Conservation (phyloP, 345 rosid genomes). For the Salix viminalis region DNA sequence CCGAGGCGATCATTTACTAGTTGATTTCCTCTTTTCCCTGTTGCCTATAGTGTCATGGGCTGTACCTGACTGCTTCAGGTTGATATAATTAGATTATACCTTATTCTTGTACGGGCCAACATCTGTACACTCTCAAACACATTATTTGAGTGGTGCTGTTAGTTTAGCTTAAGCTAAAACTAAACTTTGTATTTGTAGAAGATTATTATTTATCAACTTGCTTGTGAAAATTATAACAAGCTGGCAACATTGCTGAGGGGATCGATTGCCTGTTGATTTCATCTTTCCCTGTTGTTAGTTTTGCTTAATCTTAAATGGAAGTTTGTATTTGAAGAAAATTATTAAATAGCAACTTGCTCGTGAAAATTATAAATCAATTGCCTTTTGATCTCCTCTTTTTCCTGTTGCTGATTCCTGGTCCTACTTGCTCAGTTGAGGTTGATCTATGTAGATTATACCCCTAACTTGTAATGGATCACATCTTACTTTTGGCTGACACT, state of each 20-base stretch:
- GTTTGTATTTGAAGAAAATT: not conserved
- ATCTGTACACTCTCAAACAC: not conserved
- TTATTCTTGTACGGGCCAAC: not conserved
- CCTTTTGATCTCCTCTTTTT: slow-evolving; percentile 38
- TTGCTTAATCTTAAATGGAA: not conserved
- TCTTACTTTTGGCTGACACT: not conserved
- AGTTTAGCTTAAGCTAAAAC: not conserved
- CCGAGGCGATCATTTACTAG: slow-evolving; percentile 38
- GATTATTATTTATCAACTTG: too few relatives aligned
- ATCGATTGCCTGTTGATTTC: too few relatives aligned
- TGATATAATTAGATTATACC: not conserved
- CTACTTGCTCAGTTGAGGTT: not conserved
- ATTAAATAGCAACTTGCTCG: not conserved
- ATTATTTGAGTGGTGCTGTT: not conserved
- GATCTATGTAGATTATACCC: not conserved
- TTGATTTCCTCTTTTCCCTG: slow-evolving; percentile 48
- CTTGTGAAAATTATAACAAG: too few relatives aligned
- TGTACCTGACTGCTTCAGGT: not conserved
- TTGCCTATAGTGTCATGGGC: slow-evolving; percentile 33
- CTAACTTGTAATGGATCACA: not conserved
- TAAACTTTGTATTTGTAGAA: not conserved
- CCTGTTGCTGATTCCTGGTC: not conserved
- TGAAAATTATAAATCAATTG: slow-evolving; percentile 18
- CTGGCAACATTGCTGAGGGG: too few relatives aligned
- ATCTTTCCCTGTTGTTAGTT: not conserved